These are phyloP conservation scores for Halophytophthora batemanensis DNA, from an alignment of 352 stramenopile species.

Conservation along the genomic window DNA sequence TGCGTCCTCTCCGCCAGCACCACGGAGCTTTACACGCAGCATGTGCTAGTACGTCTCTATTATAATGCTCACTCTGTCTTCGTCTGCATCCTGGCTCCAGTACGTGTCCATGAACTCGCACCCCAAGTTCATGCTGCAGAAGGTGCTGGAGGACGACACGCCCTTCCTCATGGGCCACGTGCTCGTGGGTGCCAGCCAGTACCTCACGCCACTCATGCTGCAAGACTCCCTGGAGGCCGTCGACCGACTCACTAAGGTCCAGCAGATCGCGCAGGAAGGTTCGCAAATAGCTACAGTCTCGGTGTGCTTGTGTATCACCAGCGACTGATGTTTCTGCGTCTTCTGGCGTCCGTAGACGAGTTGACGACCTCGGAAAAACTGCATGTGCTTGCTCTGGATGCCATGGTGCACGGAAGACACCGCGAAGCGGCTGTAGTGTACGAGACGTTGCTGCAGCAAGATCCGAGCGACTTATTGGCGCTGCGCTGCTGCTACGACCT, in stretches of 20 bases:
- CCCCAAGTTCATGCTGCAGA: conserved; percentile 68
- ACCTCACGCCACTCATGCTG: conserved; percentile 57
- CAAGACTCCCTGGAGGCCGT: conserved; percentile 60
- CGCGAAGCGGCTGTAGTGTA: conserved; percentile 70
- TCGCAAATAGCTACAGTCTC: background rate
- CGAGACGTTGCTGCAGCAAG: conserved; percentile 74
- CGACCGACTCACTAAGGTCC: conserved; percentile 24
- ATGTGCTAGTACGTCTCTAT: background rate
- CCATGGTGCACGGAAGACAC: conserved; percentile 60
- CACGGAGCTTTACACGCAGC: background rate
- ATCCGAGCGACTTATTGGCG: conserved; percentile 66
- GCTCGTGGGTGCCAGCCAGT: conserved; percentile 74
- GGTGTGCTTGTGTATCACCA: background rate
- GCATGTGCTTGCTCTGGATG: conserved; percentile 70
- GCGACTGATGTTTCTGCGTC: conserved; percentile 3
- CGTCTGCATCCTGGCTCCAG: conserved; percentile 16
- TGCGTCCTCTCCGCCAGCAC: conserved; percentile 10
- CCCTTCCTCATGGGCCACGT: conserved; percentile 83
- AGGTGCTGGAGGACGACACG: conserved; percentile 57
- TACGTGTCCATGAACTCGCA: conserved; percentile 81
- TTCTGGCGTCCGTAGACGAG: conserved; percentile 11
- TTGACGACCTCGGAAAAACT: conserved; percentile 52
- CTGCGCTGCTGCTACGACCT: conserved; percentile 78
- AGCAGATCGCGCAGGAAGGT: conserved; percentile 41
- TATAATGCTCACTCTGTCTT: background rate